Evolutionary conservation across 2,329 filamentous ascomycete species (phyloP).

Genomic region (Bipolaris oryzae): DNA sequence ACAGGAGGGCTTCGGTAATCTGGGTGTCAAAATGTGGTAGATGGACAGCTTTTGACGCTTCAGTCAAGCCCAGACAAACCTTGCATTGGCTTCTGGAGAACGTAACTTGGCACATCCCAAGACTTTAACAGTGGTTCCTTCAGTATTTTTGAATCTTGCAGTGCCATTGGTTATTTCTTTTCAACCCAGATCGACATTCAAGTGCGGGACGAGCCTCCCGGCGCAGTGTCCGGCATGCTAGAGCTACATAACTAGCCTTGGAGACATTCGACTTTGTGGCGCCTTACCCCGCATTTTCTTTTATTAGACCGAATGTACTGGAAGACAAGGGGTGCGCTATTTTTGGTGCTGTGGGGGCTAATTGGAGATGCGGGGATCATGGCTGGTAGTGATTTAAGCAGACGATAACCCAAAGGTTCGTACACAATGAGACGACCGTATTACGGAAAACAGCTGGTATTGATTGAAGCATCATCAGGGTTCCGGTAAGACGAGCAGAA

Average conservation of each 20-base stretch:
- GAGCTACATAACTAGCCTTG: background rate
- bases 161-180: background rate
- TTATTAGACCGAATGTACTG: background rate
- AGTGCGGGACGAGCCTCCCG: background rate
- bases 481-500: slow-evolving; percentile 49
- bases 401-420: slow-evolving; percentile 43
- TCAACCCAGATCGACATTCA: slow-evolving; percentile 5
- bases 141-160: background rate
- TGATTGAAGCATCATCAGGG: slow-evolving; percentile 49
- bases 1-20: slow-evolving; percentile 64
- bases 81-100: background rate
- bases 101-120: background rate
- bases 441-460: slow-evolving; percentile 51
- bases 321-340: background rate
- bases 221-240: slow-evolving; percentile 14
- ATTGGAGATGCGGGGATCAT: background rate
- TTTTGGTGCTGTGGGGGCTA: slow-evolving; percentile 20
- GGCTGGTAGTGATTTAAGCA: background rate
- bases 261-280: slow-evolving; percentile 17
- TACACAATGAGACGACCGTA: slow-evolving; percentile 50
- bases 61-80: background rate
- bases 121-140: background rate
- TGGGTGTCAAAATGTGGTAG: slow-evolving; percentile 22
- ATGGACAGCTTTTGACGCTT: background rate
- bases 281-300: slow-evolving; percentile 21